Evolutionary conservation across 768 basidiomycete species (phyloP).

Genomic region (Tephrocybe sp.): DNA sequence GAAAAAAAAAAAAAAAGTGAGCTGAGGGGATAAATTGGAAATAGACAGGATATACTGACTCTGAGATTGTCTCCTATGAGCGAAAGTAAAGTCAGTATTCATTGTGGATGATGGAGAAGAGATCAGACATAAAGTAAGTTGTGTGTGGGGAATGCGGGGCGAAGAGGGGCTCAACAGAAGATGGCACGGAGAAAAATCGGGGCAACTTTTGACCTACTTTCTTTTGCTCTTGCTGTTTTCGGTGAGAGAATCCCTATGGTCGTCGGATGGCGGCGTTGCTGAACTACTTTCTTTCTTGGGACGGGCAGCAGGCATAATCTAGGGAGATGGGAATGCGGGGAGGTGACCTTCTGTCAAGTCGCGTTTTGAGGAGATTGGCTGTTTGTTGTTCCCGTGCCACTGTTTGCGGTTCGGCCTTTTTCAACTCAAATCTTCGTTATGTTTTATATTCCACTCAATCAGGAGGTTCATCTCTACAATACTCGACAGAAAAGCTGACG

Average conservation of each 20-base stretch:
- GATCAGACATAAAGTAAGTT: constrained; percentile 32
- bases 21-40: background rate
- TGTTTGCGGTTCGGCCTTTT: constrained; percentile 39
- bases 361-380: constrained; percentile 34
- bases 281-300: constrained; percentile 65
- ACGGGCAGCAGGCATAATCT: constrained; percentile 62
- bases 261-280: constrained; percentile 65
- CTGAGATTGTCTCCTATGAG: constrained; percentile 76
- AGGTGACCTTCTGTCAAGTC: constrained; percentile 20
- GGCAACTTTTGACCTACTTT: constrained; percentile 59
- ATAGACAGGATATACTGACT: constrained; percentile 44
- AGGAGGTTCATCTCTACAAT: constrained; percentile 29
- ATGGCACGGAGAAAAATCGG: constrained; percentile 57
- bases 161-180: constrained; percentile 32
- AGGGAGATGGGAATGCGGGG: constrained; percentile 29
- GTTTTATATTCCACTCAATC: constrained; percentile 38
- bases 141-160: constrained; percentile 40
- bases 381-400: constrained; percentile 42
- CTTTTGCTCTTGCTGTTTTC: constrained; percentile 76
- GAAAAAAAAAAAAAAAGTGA: constrained; percentile 14
- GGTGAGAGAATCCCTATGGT: constrained; percentile 53
- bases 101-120: constrained; percentile 17
- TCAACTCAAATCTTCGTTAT: constrained; percentile 32
- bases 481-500: constrained; percentile 20
- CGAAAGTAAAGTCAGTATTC: constrained; percentile 30